Base-by-base conservation (phyloP, 2,329 filamentous ascomycete genomes). In the Microdochium bolleyi region DNA sequence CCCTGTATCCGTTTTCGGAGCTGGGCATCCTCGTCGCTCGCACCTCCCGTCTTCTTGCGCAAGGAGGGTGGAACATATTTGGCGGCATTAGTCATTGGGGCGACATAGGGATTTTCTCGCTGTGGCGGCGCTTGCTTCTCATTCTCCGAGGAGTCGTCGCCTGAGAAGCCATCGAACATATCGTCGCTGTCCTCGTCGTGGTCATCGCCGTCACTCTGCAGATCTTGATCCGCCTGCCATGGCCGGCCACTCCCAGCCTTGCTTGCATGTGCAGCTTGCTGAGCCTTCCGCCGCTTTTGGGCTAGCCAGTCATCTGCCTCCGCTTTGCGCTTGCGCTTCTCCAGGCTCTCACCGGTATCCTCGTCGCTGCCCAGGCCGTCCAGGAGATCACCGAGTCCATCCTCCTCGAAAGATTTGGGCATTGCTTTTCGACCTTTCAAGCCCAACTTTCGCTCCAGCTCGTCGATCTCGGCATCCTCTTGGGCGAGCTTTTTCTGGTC, bases 51-150 rank as follows among this genome's bases (percentile, higher is more conserved):
- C 32, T 78, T 73, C 59, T 79, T 84, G 49, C 91, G 82, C 51
- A 94, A 73, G 1, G 92, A 95, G 2, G 92, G 94, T 1, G 94
- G 92, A 2, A 96, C 79, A 61, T 99, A 99, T 79, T 95, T 96
- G 5, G 76, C 74, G 19, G 74, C 65, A 41, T 72, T 72, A 1
- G 70, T 68, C 2, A 73, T 67, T 3, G 92, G 92, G 2, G 92
- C 87, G 50, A 92, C 76, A 60, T 96, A 97, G 3, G 92, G 92
- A 59, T 97, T 96, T 67, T 97, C 92, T 55, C 83, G 79, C 53
- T 77, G 76, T 56, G 73, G 76, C 46, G 66, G 66, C n/a, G 65
- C 57, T 27, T 67, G 65, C 51, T 70, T 64, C 41, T 46, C 41
- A 21, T 46, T 22, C 7, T 46, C 41, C 24, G 53, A 64, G 32